Evolutionary conservation across 805 yeast species (phyloP).

Genomic region (Kazachstania psychrophila): DNA sequence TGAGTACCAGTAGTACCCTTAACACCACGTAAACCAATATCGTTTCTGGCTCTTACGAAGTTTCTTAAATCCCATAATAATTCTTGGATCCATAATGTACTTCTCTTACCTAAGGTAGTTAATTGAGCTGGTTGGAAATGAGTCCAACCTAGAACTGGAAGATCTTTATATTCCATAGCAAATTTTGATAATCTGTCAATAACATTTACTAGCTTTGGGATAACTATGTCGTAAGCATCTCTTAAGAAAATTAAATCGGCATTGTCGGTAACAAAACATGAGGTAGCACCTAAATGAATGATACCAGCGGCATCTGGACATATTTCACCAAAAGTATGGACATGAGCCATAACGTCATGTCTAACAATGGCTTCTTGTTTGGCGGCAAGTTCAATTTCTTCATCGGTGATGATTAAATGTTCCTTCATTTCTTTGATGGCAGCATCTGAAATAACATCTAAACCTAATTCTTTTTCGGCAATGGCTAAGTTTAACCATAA

Average conservation of each 20-base stretch:
- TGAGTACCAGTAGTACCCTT: slow-evolving; percentile 99
- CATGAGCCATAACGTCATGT: slow-evolving; percentile 99
- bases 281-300: slow-evolving; percentile 96
- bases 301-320: slow-evolving; percentile 97
- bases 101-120: slow-evolving; percentile 97
- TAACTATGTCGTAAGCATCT: slow-evolving; percentile 87
- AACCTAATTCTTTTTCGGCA: slow-evolving; percentile 89
- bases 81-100: slow-evolving; percentile 96
- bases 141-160: slow-evolving; percentile 98
- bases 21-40: slow-evolving; percentile 92
- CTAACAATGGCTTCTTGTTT: slow-evolving; percentile 95
- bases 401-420: slow-evolving; percentile 79
- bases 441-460: slow-evolving; percentile 75
- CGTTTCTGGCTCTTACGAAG: slow-evolving; percentile 91
- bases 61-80: slow-evolving; percentile 95
- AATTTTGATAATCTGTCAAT: slow-evolving; percentile 82
- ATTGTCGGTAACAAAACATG: slow-evolving; percentile 95
- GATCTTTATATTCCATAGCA: slow-evolving; percentile 85
- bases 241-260: slow-evolving; percentile 95
- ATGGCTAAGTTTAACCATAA: slow-evolving; percentile 91
- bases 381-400: slow-evolving; percentile 81
- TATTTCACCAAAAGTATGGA: slow-evolving; percentile 84
- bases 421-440: slow-evolving; percentile 80
- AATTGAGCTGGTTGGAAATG: slow-evolving; percentile 99
- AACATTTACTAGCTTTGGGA: slow-evolving; percentile 92